A percentile compares a stretch with the other conserved stretches of the same genome.
These are phyloP conservation scores for Plasmodium knowlesi DNA, from an alignment of 169 alveolate genomes.

Conservation along the genomic window DNA sequence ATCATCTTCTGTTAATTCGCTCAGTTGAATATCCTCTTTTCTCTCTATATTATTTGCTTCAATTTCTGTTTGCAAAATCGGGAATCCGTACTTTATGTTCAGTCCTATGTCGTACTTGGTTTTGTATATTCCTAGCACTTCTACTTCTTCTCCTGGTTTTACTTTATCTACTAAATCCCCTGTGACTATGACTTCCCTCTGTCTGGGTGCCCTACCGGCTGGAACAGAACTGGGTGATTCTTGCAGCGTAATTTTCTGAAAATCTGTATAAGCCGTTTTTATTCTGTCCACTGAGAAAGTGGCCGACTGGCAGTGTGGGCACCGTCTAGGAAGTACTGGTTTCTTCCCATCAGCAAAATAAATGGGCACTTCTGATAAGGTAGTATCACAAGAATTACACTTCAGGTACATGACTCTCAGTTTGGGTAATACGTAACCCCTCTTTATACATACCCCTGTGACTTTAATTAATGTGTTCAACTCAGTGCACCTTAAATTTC, in stretches of 20 bases:
- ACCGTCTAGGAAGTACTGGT: constrained; percentile 89
- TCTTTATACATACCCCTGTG: constrained; percentile 93
- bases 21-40: constrained; percentile 90
- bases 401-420: constrained; percentile 91
- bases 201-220: constrained; percentile 99
- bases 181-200: constrained; percentile 95
- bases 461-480: constrained; percentile 94
- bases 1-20: constrained; percentile 95
- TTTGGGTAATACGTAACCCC: constrained; percentile 95
- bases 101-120: constrained; percentile 94
- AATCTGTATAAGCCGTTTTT: constrained; percentile 95
- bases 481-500: constrained; percentile 94
- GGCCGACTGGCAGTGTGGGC: constrained; percentile 94
- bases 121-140: constrained; percentile 96
- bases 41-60: constrained; percentile 96
- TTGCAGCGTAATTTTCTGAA: constrained; percentile 96
- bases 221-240: constrained; percentile 98
- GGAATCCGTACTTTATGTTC: constrained; percentile 97
- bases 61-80: constrained; percentile 94
- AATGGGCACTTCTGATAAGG: constrained; percentile 84
- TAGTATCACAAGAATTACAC: constrained; percentile 89
- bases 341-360: constrained; percentile 83
- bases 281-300: constrained; percentile 92
- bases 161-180: constrained; percentile 98
- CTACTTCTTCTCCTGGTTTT: constrained; percentile 99